phyloP scores from a whole-genome alignment of 2,329 filamentous ascomycete genomes.

The Coleophoma eucalyptorum region DNA sequence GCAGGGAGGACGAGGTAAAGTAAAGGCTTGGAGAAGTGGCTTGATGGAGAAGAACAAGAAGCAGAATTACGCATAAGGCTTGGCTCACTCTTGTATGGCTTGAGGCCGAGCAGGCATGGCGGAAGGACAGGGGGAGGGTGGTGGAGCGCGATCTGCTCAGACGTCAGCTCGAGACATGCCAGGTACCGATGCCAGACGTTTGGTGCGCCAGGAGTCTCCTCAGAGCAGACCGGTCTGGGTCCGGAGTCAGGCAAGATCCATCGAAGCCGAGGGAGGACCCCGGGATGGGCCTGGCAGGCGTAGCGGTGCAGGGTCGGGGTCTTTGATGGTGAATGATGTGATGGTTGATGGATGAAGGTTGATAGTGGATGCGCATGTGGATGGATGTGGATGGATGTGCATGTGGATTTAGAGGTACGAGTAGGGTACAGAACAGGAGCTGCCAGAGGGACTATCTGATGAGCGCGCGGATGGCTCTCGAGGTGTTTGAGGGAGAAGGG shows the following conservation, averaged over 20 bases:
- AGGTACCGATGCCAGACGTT: slow-evolving; percentile 20
- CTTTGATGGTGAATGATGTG: neutral
- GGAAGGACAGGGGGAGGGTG: too few species aligned
- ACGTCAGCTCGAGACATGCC: slow-evolving; percentile 19
- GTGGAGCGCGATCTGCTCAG: slow-evolving; percentile 6
- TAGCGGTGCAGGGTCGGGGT: neutral
- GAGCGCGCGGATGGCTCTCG: too few species aligned
- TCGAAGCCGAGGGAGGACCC: neutral
- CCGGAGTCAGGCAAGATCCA: neutral
- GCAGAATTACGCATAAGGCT: slow-evolving; percentile 20
- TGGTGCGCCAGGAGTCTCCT: slow-evolving; percentile 19
- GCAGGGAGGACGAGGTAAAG: slow-evolving; percentile 6
- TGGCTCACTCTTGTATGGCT: slow-evolving; percentile 15
- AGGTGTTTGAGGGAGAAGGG: too few species aligned
- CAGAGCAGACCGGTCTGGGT: slow-evolving; percentile 4
- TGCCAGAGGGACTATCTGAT: too few species aligned
- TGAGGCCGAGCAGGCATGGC: too few species aligned
- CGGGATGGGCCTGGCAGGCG: neutral
- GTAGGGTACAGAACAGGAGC: too few species aligned
- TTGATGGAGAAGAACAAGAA: slow-evolving; percentile 2
- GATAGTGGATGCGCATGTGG: neutral
- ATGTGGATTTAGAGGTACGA: neutral
- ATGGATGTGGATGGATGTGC: neutral
- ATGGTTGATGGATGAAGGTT: neutral
- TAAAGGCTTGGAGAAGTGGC: slow-evolving; percentile 14